A percentile compares a stretch with the other conserved stretches of the same genome.
Conservation (phyloP, 176 grass and related monocot genomes). For the Carex pumila region DNA sequence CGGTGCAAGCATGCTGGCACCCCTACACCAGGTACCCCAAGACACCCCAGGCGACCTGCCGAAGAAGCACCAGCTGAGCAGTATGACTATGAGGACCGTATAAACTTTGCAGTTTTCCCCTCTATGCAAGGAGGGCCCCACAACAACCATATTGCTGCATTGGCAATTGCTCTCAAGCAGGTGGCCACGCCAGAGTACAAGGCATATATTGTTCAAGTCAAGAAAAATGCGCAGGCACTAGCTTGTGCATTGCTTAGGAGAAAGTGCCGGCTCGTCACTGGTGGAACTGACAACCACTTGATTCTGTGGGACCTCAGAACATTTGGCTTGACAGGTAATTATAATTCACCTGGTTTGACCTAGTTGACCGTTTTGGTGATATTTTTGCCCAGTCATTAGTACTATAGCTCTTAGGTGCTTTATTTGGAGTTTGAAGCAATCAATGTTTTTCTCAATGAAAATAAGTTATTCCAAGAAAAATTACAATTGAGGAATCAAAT, state of each 20-base stretch:
- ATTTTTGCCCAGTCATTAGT: neutral
- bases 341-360: neutral
- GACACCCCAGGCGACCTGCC: neutral
- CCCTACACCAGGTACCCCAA: constrained; percentile 16
- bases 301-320: constrained; percentile 97
- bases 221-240: constrained; percentile 89
- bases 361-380: neutral
- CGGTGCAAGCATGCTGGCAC: constrained; percentile 26
- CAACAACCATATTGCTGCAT: constrained; percentile 93
- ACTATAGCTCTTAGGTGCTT: neutral
- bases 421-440: neutral
- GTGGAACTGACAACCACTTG: constrained; percentile 96
- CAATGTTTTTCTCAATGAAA: neutral
- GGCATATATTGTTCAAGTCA: constrained; percentile 92
- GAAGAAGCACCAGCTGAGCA: constrained; percentile 50
- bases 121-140: constrained; percentile 98
- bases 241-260: constrained; percentile 74
- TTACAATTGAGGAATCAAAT: neutral
- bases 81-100: constrained; percentile 84
- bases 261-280: constrained; percentile 96
- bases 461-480: neutral
- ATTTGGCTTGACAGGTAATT: constrained; percentile 85
- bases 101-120: constrained; percentile 94
- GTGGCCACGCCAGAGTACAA: constrained; percentile 92
- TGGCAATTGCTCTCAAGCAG: constrained; percentile 87